Base-by-base conservation (phyloP, 169 alveolate genomes). In the Eimeria falciformis region DNA sequence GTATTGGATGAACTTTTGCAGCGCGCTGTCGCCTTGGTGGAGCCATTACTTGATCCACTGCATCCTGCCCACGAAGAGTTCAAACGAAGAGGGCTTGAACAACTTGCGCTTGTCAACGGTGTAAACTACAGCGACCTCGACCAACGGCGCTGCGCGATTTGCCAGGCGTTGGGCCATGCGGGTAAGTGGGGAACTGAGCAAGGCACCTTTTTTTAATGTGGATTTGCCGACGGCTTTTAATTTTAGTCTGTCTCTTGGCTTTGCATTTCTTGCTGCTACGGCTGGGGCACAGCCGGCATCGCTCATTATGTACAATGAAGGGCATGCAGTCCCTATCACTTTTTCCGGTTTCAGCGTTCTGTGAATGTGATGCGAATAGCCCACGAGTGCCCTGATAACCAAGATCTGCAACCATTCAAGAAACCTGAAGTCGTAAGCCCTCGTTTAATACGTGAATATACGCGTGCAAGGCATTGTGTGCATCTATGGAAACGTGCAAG, bases 371-470 rank as follows among this genome's bases (percentile, higher is more conserved):
- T n/a, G 11, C 55, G 50, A 11, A 21, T 89, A 89, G 93, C 94
- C 3, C 84, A 78, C 46, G 94, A 91, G 43, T 91, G 94, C 29
- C 94, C 94, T n/a, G 94, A 91, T 58, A 58, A 83, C 21, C 77
- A 83, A 25, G 86, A 82, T 55, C 55, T 77, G 37, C 92, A 81
- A 71, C 46, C 50, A 3, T 91, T 85, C 88, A 82, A 91, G 79
- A 82, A 62, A 43, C 88, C 94, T 11, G 86, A 81, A 46, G 94
- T 91, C 78, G 94, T 91, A 9, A 65, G 90, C 37, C 73, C 25
- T 14, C 62, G 73, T 62, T 62, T 18, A n/a, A 18, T 62, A 14
- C 0, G 6, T 62, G 17, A 0, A n/a, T 50, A 11, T 62, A 11
- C 62, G 62, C 62, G 62, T 11, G 62, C 62, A 50, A 50, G 62